A percentile compares a stretch with the other conserved stretches of the same genome.
Evolutionary conservation across 2,329 filamentous ascomycete species (phyloP).

Genomic region (Leptographium wingfieldii): DNA sequence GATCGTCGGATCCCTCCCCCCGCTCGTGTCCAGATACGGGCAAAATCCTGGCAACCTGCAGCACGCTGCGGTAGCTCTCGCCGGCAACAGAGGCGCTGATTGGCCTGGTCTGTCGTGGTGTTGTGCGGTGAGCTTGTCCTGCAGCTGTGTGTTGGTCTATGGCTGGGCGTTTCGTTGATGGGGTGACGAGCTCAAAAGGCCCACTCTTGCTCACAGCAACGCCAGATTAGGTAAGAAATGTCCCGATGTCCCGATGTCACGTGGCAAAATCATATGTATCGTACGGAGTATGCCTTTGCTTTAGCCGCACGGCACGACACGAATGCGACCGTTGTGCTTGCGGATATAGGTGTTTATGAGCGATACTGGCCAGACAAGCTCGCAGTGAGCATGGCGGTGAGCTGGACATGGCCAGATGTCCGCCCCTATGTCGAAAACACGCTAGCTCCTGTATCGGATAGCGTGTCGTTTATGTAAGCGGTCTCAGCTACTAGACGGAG

Average conservation of each 20-base stretch:
- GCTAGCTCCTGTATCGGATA: not conserved
- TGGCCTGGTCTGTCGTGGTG: not conserved
- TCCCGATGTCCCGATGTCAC: not conserved
- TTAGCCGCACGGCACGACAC: not conserved
- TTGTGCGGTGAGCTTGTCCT: not conserved
- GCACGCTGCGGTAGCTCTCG: not conserved
- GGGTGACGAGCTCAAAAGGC: not conserved
- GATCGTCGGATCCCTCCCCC: not conserved
- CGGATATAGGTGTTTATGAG: too few relatives aligned
- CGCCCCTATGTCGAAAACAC: not conserved
- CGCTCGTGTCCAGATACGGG: not conserved
- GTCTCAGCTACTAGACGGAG: too few relatives aligned
- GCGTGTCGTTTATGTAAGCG: too few relatives aligned
- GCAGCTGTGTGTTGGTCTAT: not conserved
- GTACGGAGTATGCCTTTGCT: not conserved
- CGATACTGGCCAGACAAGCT: too few relatives aligned
- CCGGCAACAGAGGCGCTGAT: not conserved
- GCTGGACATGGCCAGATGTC: not conserved
- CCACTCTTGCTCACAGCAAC: not conserved
- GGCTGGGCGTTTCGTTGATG: not conserved
- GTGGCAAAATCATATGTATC: not conserved
- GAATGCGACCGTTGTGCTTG: not conserved
- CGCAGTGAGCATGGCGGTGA: not conserved
- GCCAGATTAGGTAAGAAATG: not conserved
- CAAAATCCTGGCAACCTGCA: not conserved